These are phyloP conservation scores for Huntiella abstrusa DNA, from an alignment of 2,329 filamentous ascomycete species.

Conservation along the genomic window DNA sequence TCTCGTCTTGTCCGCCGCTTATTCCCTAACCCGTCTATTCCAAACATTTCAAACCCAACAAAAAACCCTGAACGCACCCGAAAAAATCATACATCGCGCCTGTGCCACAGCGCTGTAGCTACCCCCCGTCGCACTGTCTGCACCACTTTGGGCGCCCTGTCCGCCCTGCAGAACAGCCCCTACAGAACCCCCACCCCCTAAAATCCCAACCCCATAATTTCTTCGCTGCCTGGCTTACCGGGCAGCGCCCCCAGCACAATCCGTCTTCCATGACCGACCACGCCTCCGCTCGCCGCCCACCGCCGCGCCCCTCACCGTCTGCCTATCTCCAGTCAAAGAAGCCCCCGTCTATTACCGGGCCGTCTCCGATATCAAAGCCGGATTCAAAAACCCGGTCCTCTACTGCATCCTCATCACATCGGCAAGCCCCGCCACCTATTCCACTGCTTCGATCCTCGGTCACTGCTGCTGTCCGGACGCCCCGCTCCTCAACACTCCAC, in stretches of 20 bases:
- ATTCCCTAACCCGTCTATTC: not conserved
- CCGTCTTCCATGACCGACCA: constrained; percentile 9
- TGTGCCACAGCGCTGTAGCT: too few relatives aligned
- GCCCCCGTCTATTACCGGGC: too few relatives aligned
- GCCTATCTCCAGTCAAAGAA: constrained; percentile 4
- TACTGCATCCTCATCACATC: too few relatives aligned
- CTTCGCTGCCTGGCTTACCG: constrained; percentile 11
- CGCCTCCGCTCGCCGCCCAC: not conserved
- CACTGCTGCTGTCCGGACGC: not conserved
- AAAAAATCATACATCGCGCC: too few relatives aligned
- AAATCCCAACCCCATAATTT: not conserved
- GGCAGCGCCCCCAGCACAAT: constrained; percentile 6
- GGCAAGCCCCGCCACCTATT: constrained; percentile 1
- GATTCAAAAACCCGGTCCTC: too few relatives aligned
- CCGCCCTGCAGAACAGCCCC: not conserved
- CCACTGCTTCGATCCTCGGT: constrained; percentile 1
- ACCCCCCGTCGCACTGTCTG: too few relatives aligned
- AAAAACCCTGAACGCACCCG: too few relatives aligned
- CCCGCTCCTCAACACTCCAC: not conserved
- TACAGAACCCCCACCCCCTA: not conserved
- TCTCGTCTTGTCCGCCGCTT: not conserved
- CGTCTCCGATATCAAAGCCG: too few relatives aligned
- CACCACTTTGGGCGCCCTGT: not conserved
- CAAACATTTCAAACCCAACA: too few relatives aligned
- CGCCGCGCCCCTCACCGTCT: constrained; percentile 2